Conservation (phyloP, 176 grass and related monocot genomes). For the Oryza punctata region DNA sequence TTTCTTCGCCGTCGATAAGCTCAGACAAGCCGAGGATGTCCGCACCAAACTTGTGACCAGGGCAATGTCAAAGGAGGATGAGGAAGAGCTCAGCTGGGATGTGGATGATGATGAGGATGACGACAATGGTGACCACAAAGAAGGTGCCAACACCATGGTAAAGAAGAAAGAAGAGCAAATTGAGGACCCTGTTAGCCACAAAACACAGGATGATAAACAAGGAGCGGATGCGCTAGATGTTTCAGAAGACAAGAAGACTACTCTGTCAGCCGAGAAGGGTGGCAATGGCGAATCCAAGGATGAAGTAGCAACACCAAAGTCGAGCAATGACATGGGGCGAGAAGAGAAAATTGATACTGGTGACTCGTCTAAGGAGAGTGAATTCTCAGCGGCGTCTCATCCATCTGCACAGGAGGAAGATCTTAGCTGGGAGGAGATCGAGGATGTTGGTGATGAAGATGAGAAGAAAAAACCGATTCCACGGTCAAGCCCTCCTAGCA, state of each 20-base stretch:
- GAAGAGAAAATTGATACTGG: slow-evolving; percentile 43
- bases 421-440: slow-evolving; percentile 84
- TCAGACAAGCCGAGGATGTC: slow-evolving; percentile 84
- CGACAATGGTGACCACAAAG: slow-evolving; percentile 32
- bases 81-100: slow-evolving; percentile 83
- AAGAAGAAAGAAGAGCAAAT: slow-evolving; percentile 50
- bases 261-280: slow-evolving; percentile 29
- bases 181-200: slow-evolving; percentile 4
- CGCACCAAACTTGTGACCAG: slow-evolving; percentile 81
- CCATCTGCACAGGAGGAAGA: slow-evolving; percentile 70
- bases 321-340: slow-evolving; percentile 9
- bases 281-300: slow-evolving; percentile 40
- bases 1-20: slow-evolving; percentile 84
- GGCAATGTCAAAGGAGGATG: slow-evolving; percentile 71
- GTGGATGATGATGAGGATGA: slow-evolving; percentile 72
- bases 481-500: slow-evolving; percentile 43
- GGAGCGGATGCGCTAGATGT: slow-evolving; percentile 10
- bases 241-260: slow-evolving; percentile 13
- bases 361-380: slow-evolving; percentile 48
- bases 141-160: slow-evolving; percentile 15
- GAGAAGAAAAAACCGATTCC: slow-evolving; percentile 58
- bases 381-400: slow-evolving; percentile 59
- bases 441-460: slow-evolving; percentile 62
- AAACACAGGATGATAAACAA: slow-evolving; percentile 35
- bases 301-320: slow-evolving; percentile 51